Evolutionary conservation across 306 rosid genomes (phyloP), one percentile per base, ranked within the genome.

Genomic region (Vigna trinervia): DNA sequence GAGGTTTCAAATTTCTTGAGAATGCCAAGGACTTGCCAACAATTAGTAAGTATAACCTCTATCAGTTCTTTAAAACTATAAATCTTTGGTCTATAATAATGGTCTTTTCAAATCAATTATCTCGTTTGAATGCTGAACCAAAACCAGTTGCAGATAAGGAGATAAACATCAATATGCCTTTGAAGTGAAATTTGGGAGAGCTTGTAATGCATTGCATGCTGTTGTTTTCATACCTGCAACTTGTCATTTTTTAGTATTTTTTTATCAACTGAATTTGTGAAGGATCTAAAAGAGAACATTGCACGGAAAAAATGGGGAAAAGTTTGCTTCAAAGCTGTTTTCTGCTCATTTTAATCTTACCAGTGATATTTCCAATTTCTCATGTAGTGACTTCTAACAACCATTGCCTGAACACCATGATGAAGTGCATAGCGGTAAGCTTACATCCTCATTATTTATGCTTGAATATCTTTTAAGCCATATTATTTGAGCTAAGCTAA

Each of bases 401-500:
- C 57, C 83, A 92, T 80, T 92, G 97, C 87, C 78, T 90, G 80
- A 89, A 84, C 87, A 90, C 92, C 74, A 86, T 84, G 89, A 90
- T 95, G 99, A 90, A 89, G 90, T 95, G 99, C 89, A 92, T 95
- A 85, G 88, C 91, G 74, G 99, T 95, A 84, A 88, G 95, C 71
- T 60, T n/a, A 30, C 41, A 3, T 78, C 61, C 61, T 61, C 17
- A 41, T 69, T 53, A 34, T 28, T 47, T 62, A 17, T 28, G 23
- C 28, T 8, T 82, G 48, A 34, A 57, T 56, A 75, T 58, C 38
- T 39, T 60, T 57, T 11, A 30, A 52, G 39, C 41, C 34, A 64
- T 51, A 66, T 66, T 70, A 48, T 39, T 67, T 39, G 26, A 58
- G 22, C 34, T 30, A 54, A 58, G 38, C 34, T 39, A 63, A 12